Percentiles rank a stretch among this genome's conserved stretches.
phyloP scores from a whole-genome alignment of 306 rosid genomes.

The Arachis stenosperma region DNA sequence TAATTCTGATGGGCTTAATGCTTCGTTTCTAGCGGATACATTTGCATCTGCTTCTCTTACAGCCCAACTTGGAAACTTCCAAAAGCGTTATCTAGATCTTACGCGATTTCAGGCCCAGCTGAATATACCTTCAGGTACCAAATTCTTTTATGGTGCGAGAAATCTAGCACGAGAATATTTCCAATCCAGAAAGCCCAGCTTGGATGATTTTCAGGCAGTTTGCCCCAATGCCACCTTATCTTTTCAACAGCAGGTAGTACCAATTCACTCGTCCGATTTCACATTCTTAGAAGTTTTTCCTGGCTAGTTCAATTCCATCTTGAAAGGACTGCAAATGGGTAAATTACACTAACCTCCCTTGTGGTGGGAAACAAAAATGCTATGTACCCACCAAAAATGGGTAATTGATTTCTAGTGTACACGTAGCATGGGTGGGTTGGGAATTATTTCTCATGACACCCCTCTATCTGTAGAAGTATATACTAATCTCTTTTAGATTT shows the following conservation, averaged over 20 bases:
- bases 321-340: neutral
- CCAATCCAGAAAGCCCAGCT: constrained; percentile 63
- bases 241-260: constrained; percentile 90
- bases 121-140: constrained; percentile 79
- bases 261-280: neutral
- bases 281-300: neutral
- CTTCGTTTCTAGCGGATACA: constrained; percentile 64
- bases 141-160: constrained; percentile 73
- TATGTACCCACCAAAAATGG: too few relatives aligned
- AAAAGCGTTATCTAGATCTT: constrained; percentile 71
- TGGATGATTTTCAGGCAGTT: constrained; percentile 64
- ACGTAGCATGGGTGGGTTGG: too few relatives aligned
- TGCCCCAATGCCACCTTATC: constrained; percentile 74
- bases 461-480: too few relatives aligned
- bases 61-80: constrained; percentile 87
- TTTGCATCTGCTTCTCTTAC: constrained; percentile 74
- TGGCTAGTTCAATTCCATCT: constrained; percentile 23
- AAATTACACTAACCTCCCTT: too few relatives aligned
- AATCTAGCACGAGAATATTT: constrained; percentile 64
- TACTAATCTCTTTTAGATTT: too few relatives aligned
- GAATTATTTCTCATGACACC: too few relatives aligned
- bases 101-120: constrained; percentile 74
- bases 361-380: neutral
- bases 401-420: too few relatives aligned
- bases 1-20: constrained; percentile 53